phyloP scores from a whole-genome alignment of 2,329 filamentous ascomycete species.

The Penicillium fuscoglaucum region DNA sequence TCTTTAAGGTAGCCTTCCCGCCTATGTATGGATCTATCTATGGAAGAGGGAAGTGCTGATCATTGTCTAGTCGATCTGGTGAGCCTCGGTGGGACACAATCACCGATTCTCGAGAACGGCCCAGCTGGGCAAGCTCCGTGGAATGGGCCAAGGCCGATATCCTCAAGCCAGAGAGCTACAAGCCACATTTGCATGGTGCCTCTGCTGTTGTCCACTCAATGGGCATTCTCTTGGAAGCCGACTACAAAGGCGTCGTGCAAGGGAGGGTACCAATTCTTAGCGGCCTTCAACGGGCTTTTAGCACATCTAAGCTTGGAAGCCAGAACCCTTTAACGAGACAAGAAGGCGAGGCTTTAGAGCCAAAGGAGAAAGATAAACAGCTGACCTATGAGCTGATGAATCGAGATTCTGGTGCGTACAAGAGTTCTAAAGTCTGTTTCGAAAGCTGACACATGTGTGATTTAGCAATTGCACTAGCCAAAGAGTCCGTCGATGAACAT shows the following conservation, averaged over 20 bases:
- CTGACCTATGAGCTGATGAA: constrained; percentile 98
- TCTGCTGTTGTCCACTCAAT: constrained; percentile 90
- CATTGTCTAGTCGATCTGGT: constrained; percentile 71
- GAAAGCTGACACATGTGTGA: constrained; percentile 14
- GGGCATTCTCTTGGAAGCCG: constrained; percentile 93
- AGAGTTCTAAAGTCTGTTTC: neutral
- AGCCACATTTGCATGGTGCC: constrained; percentile 70
- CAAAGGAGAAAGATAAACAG: constrained; percentile 69
- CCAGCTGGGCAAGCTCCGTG: constrained; percentile 78
- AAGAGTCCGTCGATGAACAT: constrained; percentile 66
- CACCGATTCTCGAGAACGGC: constrained; percentile 68
- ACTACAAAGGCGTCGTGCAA: constrained; percentile 90
- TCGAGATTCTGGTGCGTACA: constrained; percentile 64
- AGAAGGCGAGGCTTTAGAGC: constrained; percentile 61
- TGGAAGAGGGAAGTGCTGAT: constrained; percentile 8
- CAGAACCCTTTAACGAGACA: constrained; percentile 69
- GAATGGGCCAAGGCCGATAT: constrained; percentile 88
- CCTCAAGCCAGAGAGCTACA: constrained; percentile 77
- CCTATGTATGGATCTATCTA: neutral
- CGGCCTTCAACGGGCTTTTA: constrained; percentile 78
- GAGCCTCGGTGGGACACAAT: constrained; percentile 81
- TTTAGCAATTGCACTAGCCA: constrained; percentile 76
- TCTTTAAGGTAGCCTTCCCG: constrained; percentile 71
- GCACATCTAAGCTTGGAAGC: constrained; percentile 59
- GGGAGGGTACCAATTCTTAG: constrained; percentile 79